Evolutionary conservation across 306 rosid genomes (phyloP).

Genomic region (Glycine latifolia): DNA sequence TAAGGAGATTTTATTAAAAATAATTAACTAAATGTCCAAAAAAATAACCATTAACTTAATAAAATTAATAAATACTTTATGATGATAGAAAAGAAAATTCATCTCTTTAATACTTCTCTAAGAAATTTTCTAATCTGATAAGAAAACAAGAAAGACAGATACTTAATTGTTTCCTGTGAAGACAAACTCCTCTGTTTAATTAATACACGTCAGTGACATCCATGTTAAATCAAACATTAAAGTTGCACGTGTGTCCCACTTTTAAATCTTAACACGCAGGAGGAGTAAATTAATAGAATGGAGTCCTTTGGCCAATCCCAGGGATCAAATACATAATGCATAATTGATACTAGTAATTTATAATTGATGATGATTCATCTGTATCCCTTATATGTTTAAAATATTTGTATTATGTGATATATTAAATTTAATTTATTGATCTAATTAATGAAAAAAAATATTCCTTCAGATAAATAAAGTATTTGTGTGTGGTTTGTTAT

Average conservation of each 20-base stretch:
- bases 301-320: constrained; percentile 2
- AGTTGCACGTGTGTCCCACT: constrained; percentile 54
- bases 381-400: background rate
- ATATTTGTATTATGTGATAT: no score
- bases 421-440: no score
- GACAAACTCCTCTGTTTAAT: constrained; percentile 40
- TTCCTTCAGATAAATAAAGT: no score
- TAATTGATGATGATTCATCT: background rate
- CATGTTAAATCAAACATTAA: constrained; percentile 41
- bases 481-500: no score
- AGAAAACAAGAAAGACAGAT: background rate
- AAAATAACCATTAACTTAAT: no score
- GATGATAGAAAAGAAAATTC: no score
- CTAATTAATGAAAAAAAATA: no score
- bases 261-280: constrained; percentile 30
- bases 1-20: no score
- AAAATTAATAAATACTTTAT: no score
- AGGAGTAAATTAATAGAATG: constrained; percentile 2
- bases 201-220: constrained; percentile 43
- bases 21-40: no score
- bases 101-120: no score
- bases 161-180: constrained; percentile 29
- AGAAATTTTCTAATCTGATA: no score
- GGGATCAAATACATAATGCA: background rate
- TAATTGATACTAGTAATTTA: background rate